Evolutionary conservation across 1,284 basidiomycete genomes (phyloP).

Genomic region (Cutaneotrichosporon cyanovorans): DNA sequence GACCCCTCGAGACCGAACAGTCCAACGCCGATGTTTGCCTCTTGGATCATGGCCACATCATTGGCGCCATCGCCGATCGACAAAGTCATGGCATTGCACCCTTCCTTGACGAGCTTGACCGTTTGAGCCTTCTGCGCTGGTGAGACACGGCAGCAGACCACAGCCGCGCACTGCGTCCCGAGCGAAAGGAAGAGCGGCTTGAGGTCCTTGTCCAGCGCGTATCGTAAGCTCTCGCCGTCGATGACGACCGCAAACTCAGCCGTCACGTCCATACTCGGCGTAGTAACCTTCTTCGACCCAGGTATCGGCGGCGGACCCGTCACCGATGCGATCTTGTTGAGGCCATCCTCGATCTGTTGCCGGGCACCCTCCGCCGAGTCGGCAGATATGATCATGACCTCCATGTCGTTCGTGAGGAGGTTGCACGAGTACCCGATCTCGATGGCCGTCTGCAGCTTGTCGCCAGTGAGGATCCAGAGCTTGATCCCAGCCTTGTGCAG

Average conservation of each 20-base stretch:
- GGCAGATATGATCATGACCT: conserved; percentile 92
- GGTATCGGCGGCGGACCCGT: conserved; percentile 49
- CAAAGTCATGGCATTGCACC: conserved; percentile 88
- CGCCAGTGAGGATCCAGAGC: conserved; percentile 71
- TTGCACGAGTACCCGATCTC: conserved; percentile 94
- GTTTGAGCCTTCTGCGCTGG: conserved; percentile 94
- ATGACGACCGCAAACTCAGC: conserved; percentile 79
- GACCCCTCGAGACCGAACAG: conserved; percentile 91
- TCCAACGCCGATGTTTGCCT: conserved; percentile 93
- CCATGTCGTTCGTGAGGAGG: conserved; percentile 76
- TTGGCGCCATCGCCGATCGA: conserved; percentile 83
- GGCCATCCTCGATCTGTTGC: conserved; percentile 79
- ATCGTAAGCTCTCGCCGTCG: conserved; percentile 83
- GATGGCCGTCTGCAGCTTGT: conserved; percentile 96
- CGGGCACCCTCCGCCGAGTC: conserved; percentile 67
- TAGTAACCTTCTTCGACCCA: conserved; percentile 30
- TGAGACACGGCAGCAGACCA: conserved; percentile 93
- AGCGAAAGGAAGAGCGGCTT: conserved; percentile 83
- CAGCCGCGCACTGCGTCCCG: conserved; percentile 91
- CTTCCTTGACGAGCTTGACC: conserved; percentile 83
- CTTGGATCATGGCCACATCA: conserved; percentile 63
- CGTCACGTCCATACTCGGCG: conserved; percentile 39
- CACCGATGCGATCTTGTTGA: conserved; percentile 88
- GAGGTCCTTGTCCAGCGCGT: conserved; percentile 68
- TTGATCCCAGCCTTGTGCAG: conserved; percentile 93